A percentile compares a stretch with the other conserved stretches of the same genome.
These are phyloP conservation scores for Colletotrichum salicis DNA, from an alignment of 2,329 filamentous ascomycete species.

Conservation along the genomic window DNA sequence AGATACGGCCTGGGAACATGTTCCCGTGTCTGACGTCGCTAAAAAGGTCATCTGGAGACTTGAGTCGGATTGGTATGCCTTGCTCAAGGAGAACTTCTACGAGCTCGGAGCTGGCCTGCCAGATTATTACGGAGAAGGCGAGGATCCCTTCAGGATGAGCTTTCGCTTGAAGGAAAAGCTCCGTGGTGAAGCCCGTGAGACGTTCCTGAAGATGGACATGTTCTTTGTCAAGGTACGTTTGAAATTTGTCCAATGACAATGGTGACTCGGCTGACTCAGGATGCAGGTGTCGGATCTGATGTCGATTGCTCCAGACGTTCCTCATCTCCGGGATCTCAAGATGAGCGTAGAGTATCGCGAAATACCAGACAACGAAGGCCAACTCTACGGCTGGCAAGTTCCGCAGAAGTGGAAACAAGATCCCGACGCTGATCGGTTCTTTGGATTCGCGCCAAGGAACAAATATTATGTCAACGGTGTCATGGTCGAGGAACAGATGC, in stretches of 20 bases:
- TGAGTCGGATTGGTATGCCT: constrained; percentile 66
- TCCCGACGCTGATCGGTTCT: constrained; percentile 61
- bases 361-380: constrained; percentile 61
- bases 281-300: constrained; percentile 70
- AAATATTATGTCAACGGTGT: constrained; percentile 69
- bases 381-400: constrained; percentile 53
- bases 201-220: constrained; percentile 68
- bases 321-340: constrained; percentile 66
- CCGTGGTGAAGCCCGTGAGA: constrained; percentile 60
- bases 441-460: constrained; percentile 65
- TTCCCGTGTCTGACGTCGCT: constrained; percentile 62
- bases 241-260: too few species aligned
- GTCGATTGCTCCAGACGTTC: constrained; percentile 65
- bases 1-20: constrained; percentile 70
- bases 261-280: constrained; percentile 33
- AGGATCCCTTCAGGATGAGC: constrained; percentile 56
- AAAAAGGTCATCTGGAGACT: constrained; percentile 70
- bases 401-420: constrained; percentile 69
- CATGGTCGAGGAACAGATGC: constrained; percentile 62
- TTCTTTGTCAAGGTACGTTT: constrained; percentile 73
- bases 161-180: constrained; percentile 58
- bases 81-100: constrained; percentile 61
- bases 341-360: constrained; percentile 70
- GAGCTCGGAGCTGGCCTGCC: constrained; percentile 65
- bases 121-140: constrained; percentile 58